Evolutionary conservation across 2,329 filamentous ascomycete genomes (phyloP).

Genomic region (Penicillium palitans): DNA sequence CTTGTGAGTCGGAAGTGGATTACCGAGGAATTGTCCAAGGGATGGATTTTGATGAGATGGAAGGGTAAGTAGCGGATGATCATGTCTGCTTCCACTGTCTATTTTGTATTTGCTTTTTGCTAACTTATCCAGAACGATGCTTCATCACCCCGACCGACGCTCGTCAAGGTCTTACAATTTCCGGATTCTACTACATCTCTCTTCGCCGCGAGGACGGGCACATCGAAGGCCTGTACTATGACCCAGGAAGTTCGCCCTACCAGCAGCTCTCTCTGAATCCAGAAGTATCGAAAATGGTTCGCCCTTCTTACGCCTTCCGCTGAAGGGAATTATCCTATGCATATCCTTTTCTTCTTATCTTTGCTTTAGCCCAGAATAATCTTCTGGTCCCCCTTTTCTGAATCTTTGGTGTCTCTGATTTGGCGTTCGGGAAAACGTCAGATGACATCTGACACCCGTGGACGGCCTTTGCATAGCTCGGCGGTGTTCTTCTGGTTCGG

Average conservation of each 20-base stretch:
- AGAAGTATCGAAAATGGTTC: constrained; percentile 41
- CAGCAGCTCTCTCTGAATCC: constrained; percentile 49
- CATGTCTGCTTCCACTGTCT: not conserved
- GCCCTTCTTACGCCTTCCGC: constrained; percentile 46
- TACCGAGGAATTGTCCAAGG: constrained; percentile 41
- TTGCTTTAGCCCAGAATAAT: constrained; percentile 10
- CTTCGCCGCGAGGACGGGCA: constrained; percentile 47
- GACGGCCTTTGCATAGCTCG: constrained; percentile 13
- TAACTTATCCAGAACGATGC: constrained; percentile 44
- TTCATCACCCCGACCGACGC: constrained; percentile 51
- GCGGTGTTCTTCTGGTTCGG: constrained; percentile 2
- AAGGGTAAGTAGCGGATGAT: constrained; percentile 41
- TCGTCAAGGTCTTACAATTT: constrained; percentile 51
- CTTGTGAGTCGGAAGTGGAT: constrained; percentile 49
- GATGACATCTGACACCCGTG: not conserved
- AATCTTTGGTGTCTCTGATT: not conserved
- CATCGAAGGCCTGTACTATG: constrained; percentile 52
- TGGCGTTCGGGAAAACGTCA: constrained; percentile 7
- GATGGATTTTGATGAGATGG: constrained; percentile 55
- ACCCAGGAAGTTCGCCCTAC: constrained; percentile 52
- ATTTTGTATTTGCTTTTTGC: constrained; percentile 1
- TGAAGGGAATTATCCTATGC: constrained; percentile 15
- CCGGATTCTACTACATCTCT: constrained; percentile 54
- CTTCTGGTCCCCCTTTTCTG: constrained; percentile 1
- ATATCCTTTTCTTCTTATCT: not conserved